Evolutionary conservation across 345 rosid genomes (phyloP), one percentile per base, ranked within the genome.

Genomic region (Gossypium australe): DNA sequence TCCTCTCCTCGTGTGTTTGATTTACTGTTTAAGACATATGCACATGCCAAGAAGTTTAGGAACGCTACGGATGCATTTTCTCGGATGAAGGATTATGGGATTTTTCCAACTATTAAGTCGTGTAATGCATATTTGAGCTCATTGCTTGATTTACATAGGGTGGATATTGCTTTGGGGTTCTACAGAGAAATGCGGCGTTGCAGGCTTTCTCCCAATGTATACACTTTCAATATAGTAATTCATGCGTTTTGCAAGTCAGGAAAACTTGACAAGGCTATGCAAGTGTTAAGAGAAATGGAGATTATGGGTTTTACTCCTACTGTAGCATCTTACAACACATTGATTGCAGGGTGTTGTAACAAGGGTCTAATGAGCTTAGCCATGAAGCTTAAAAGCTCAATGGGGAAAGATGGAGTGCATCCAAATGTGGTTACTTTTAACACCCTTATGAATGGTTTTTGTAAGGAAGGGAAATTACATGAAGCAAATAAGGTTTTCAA

Each of bases 101-200:
- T 90, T 65, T 67, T 88, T 55, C 97, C 97, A 0, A 83, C 80
- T 10, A 77, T 90, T 38, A 89, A 92, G 76, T 92, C 98, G 22
- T 92, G 97, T 80, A 94, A 94, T 64, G 90, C 94, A 13, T 94
- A 80, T 81, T 62, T 94, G 86, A 89, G 97, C 70, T 88, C 97
- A 0, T 51, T 86, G 76, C 88, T 94, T 49, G 79, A 71, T 78
- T 82, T 79, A 72, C 66, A 80, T 57, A 85, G 98, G 75, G 84
- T 67, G 43, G 98, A 94, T 22, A 77, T 94, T 64, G 92, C 86
- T 16, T 77, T 94, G 67, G 65, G 72, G n/a, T 90, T 92, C 74
- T 92, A 86, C 59, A 76, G 82, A 60, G 93, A 92, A 75, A 94
- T 94, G 91, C 78, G 78, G 60, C 82, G 86, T 3, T 82, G 83